A percentile compares a stretch with the other conserved stretches of the same genome.
Conservation (phyloP, 1,284 basidiomycete genomes). For the Cryptococcus sp. region DNA sequence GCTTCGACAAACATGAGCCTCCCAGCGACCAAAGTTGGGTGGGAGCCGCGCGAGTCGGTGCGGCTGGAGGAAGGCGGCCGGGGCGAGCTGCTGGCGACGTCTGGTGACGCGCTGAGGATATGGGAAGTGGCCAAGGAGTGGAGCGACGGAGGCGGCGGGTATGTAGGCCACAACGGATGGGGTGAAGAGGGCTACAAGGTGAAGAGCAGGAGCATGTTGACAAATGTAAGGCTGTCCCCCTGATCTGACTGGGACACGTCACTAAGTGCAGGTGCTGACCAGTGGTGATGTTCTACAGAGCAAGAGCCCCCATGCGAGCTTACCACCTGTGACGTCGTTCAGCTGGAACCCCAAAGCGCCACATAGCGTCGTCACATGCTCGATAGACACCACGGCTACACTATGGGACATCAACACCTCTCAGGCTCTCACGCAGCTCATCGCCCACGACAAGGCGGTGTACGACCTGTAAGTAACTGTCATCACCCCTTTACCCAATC, state of each 20-base stretch:
- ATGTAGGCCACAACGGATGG: conserved; percentile 62
- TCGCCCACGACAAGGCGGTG: conserved; percentile 97
- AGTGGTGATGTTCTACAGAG: conserved; percentile 56
- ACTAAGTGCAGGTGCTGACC: neutral
- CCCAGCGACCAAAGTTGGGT: conserved; percentile 50
- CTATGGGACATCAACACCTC: conserved; percentile 96
- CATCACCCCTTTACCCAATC: conserved; percentile 1
- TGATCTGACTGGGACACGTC: neutral
- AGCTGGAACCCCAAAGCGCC: conserved; percentile 91
- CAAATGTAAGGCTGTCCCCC: conserved; percentile 64
- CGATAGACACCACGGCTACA: conserved; percentile 92
- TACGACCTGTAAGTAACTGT: conserved; percentile 40
- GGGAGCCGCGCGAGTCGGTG: conserved; percentile 43
- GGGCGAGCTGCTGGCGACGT: conserved; percentile 78
- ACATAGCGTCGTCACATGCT: conserved; percentile 85
- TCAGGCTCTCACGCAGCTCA: conserved; percentile 93
- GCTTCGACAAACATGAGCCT: conserved; percentile 35
- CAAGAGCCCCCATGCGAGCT: conserved; percentile 76
- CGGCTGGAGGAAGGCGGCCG: conserved; percentile 28
- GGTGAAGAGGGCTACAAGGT: conserved; percentile 56
- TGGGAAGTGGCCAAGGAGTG: conserved; percentile 69
- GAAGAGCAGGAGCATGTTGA: conserved; percentile 54
- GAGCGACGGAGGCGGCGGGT: conserved; percentile 54
- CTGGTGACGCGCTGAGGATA: conserved; percentile 80
- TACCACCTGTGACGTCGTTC: conserved; percentile 89